Conservation (phyloP, 306 rosid species). For the Prunus kanzakura region DNA sequence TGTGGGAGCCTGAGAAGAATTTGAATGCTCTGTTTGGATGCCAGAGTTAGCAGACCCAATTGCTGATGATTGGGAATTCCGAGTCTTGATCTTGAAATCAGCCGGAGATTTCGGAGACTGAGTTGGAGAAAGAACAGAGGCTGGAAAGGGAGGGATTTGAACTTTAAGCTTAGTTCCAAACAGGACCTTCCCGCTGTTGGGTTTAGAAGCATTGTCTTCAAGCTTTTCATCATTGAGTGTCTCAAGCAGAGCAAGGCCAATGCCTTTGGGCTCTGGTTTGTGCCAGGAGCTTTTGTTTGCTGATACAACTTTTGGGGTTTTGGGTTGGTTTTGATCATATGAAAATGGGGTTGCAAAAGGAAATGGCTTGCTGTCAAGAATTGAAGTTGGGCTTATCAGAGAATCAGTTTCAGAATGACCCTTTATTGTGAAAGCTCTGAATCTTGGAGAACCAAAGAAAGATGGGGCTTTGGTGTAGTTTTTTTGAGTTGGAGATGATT, state of each 20-base stretch:
- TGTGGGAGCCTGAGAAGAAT: conserved; percentile 7
- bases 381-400: conserved; percentile 67
- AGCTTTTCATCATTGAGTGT: conserved; percentile 33
- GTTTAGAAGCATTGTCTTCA: conserved; percentile 17
- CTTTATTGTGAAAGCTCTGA: conserved; percentile 49
- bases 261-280: conserved; percentile 35
- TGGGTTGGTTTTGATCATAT: conserved; percentile 26
- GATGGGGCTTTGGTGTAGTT: conserved; percentile 37
- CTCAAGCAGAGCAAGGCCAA: conserved; percentile 73
- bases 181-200: conserved; percentile 29
- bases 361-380: conserved; percentile 52
- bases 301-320: conserved; percentile 24
- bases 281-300: conserved; percentile 40
- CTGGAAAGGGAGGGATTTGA: conserved; percentile 50
- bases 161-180: conserved; percentile 61
- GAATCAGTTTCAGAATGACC: conserved; percentile 45
- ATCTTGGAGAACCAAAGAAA: conserved; percentile 59
- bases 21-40: conserved; percentile 20
- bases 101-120: too few relatives aligned
- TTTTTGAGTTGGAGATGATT: conserved; percentile 40
- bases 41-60: conserved; percentile 31
- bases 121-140: background rate
- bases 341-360: conserved; percentile 45
- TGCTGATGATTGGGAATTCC: conserved; percentile 16
- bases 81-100: background rate